These are phyloP conservation scores for Leccinum laetum DNA, from an alignment of 1,284 basidiomycete species.

Conservation along the genomic window DNA sequence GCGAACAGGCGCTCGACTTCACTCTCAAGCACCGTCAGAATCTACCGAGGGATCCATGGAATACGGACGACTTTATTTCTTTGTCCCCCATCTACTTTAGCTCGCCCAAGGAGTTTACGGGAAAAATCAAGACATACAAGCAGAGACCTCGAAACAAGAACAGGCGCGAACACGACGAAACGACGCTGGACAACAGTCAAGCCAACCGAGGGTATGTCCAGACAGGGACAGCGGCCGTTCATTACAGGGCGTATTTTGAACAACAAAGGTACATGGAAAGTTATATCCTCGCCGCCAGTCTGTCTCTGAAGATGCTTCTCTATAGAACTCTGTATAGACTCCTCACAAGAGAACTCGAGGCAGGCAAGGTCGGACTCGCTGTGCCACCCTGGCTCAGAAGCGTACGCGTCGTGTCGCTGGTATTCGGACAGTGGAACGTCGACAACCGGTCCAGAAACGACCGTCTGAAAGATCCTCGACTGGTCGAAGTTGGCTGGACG, in stretches of 20 bases:
- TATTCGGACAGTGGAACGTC: conserved; percentile 26
- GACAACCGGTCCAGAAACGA: conserved; percentile 18
- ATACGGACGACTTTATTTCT: conserved; percentile 20
- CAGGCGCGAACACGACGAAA: conserved; percentile 14
- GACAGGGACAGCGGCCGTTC: conserved; percentile 5
- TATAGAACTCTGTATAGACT: conserved; percentile 26
- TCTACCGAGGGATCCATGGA: conserved; percentile 19
- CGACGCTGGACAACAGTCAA: conserved; percentile 25
- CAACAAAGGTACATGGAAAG: conserved; percentile 25
- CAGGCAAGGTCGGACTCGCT: conserved; percentile 28
- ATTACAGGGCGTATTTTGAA: conserved; percentile 30
- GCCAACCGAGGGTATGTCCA: conserved; percentile 32
- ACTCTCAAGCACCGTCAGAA: conserved; percentile 18
- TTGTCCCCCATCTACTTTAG: conserved; percentile 31
- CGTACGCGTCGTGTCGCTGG: conserved; percentile 31
- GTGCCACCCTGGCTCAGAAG: conserved; percentile 25
- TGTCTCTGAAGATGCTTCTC: neutral
- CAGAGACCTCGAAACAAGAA: conserved; percentile 31
- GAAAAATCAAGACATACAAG: conserved; percentile 29
- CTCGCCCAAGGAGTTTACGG: conserved; percentile 15
- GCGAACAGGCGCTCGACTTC: conserved; percentile 28
- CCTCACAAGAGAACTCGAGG: conserved; percentile 17
- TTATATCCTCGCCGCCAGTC: too few relatives aligned
- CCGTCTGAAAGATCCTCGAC: conserved; percentile 20
- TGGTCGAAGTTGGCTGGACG: conserved; percentile 32